Base-by-base conservation (phyloP, 1,284 basidiomycete genomes). In the Sporisorium iseilematis-ciliati region DNA sequence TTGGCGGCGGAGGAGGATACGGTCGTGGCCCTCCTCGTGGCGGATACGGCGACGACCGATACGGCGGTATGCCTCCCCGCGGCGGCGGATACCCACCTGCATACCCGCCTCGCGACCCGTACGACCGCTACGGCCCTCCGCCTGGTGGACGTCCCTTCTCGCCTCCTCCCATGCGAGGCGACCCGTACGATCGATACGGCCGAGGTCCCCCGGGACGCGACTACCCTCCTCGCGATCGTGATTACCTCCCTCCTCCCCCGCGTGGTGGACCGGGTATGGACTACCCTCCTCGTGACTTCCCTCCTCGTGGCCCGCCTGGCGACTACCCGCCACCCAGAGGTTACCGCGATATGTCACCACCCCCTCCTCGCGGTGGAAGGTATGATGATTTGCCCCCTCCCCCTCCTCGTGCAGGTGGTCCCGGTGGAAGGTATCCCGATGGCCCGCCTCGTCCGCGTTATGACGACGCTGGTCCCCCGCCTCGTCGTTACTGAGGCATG, bases 61-160 rank as follows among this genome's bases (percentile, higher is more conserved):
- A 83, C 89, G 92, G 43, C 91, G 60, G 61, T 89, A 0, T 93
- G 93, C 79, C 92, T 92, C 84, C 92, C 91, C 57, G 89, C 91
- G 61, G 92, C 25, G 63, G 57, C 21, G 61, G 58, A 11, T 75
- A 85, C 56, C 77, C 79, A 57, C 70, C 82, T 74, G 49, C 83
- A 46, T 67, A 84, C 70, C 70, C 82, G 48, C 54, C 82, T 72
- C 68, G 86, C 56, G 76, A 75, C 40, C 69, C 72, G 1, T 76
- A 86, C 56, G 85, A 87, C 55, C 81, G 84, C 31, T 82, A 84
- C 71, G 82, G 77, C 35, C 70, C 70, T 56, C 78, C 80, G 67
- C 82, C 83, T 31, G 66, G 66, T 20, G 76, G 68, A 12, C 64
- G 73, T 8, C 68, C 68, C 41, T 71, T 71, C 64, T 75, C 73